phyloP scores from a whole-genome alignment of 306 rosid species.

The Carpinus fangiana region DNA sequence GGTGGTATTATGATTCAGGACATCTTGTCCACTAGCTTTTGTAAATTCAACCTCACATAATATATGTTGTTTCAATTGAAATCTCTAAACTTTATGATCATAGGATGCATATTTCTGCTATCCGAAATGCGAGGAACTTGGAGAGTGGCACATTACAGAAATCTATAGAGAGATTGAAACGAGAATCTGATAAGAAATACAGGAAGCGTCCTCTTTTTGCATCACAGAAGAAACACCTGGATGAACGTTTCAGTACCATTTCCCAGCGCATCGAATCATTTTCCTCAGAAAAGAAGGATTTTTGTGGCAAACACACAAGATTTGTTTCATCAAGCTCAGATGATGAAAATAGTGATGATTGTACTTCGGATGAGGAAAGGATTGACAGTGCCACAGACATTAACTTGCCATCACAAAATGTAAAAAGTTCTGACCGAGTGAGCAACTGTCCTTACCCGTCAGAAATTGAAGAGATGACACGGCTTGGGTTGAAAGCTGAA shows the following conservation, averaged over 20 bases:
- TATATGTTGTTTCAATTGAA: slow-evolving; percentile 12
- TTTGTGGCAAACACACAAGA: slow-evolving; percentile 67
- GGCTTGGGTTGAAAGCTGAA: slow-evolving; percentile 62
- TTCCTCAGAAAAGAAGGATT: slow-evolving; percentile 50
- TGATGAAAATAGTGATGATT: slow-evolving; percentile 50
- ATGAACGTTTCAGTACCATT: slow-evolving; percentile 65
- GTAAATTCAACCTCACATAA: background rate
- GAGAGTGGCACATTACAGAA: slow-evolving; percentile 40
- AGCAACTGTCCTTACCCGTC: slow-evolving; percentile 93
- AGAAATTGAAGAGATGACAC: slow-evolving; percentile 71
- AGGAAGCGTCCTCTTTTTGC: slow-evolving; percentile 41
- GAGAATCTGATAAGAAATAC: slow-evolving; percentile 23
- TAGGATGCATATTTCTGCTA: slow-evolving; percentile 58
- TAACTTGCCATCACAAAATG: slow-evolving; percentile 41
- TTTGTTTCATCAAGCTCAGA: slow-evolving; percentile 73
- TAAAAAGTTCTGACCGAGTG: slow-evolving; percentile 50
- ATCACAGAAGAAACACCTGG: slow-evolving; percentile 50
- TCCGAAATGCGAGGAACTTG: slow-evolving; percentile 49
- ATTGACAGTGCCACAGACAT: slow-evolving; percentile 26
- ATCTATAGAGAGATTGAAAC: slow-evolving; percentile 24
- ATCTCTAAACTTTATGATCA: slow-evolving; percentile 13
- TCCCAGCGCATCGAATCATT: slow-evolving; percentile 77
- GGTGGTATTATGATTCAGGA: background rate
- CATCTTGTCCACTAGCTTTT: background rate
- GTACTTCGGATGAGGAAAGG: slow-evolving; percentile 33